Evolutionary conservation across 2,329 filamentous ascomycete genomes (phyloP), one percentile per base, ranked within the genome.

Genomic region (Samsoniella hepiali): DNA sequence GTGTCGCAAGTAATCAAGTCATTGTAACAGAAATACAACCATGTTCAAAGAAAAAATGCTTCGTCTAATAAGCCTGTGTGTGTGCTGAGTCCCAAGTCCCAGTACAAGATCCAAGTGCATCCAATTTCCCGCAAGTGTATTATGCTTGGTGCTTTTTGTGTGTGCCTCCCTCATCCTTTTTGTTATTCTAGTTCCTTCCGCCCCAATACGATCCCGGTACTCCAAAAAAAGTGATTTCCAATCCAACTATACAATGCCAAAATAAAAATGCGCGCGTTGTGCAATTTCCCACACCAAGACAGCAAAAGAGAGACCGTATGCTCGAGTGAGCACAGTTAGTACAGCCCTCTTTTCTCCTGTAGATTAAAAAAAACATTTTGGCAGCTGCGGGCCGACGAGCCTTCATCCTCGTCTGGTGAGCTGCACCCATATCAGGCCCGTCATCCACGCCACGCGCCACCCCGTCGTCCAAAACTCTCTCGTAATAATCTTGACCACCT

Each of bases 361-460:
- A 47, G 17, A 17, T 29, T 32, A 6, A 40, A 59, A n/a, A 15
- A n/a, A 40, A 22, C 44, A 6, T n/a, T 27, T n/a, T 22, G 32
- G 3, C 0, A 31, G 22, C 10, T 4, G 13, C 8, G 31, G 15
- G 34, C 32, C 10, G 9, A 7, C 47, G 40, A 38, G 27, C n/a
- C 11, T 42, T 54, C 74, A 91, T 67, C 88, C 88, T 70, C 81
- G 81, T 76, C 83, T 86, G 63, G 88, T 80, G 68, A 94, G 76
- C 76, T 87, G 91, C 36, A 80, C 79, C 80, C 90, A 95, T 73
- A 87, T 87, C 15, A 78, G 67, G 51, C 88, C 73, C 27, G 85
- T 86, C 73, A 90, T 83, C 81, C 84, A 85, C 6, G 80, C 80
- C 3, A 93, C 87, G 55, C 84, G 79, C 77, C 84, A 86, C 22